Evolutionary conservation across 2,329 filamentous ascomycete species (phyloP), one percentile per base, ranked within the genome.

Genomic region (Alternaria incomplexa): DNA sequence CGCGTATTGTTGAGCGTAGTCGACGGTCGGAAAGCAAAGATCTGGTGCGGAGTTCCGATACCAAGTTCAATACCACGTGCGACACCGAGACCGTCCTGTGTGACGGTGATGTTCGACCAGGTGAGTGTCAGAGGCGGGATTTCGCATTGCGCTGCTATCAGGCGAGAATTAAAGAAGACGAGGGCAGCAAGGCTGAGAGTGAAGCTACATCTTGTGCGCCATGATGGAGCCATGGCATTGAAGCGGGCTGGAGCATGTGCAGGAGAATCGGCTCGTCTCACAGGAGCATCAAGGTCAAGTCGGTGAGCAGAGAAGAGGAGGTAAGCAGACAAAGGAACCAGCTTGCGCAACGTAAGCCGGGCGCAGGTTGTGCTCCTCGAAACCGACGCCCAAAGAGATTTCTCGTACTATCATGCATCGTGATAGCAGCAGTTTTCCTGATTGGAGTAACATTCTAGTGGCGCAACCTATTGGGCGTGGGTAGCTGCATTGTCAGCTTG

Each of bases 1-100:
- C 62, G 52, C 17, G 62, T 64, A 13, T 64, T 64, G 28, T 64
- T 64, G 15, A 64, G 54, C 17, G 62, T 62, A n/a, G 62, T 62
- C 13, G 62, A 43, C 12, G 62, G 58, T 9, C 62, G 53, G 30
- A 64, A 64, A n/a, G 62, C 52, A 28, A 64, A 64, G 12, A 64
- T 62, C 32, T 64, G 62, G 30, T 64, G 47, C 22, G 62, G 62
- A 15, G 59, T 48, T 9, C 62, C 62, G 20, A 64, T 58, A 20
- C 62, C 62, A 26, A 64, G 47, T 60, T 64, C 62, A 32, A 64
- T 62, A 11, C 62, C 62, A 26, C 62, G 58, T 15, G 62, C 50
- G 46, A 64, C 62, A 47, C 58, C 62, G 17, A 64, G 59, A 6
- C 62, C 62, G 23, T 64, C 62, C 36, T 64, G 53, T 26, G 62